A percentile compares a stretch with the other conserved stretches of the same genome.
phyloP scores from a whole-genome alignment of 306 rosid genomes.

The Mimosa bimucronata region DNA sequence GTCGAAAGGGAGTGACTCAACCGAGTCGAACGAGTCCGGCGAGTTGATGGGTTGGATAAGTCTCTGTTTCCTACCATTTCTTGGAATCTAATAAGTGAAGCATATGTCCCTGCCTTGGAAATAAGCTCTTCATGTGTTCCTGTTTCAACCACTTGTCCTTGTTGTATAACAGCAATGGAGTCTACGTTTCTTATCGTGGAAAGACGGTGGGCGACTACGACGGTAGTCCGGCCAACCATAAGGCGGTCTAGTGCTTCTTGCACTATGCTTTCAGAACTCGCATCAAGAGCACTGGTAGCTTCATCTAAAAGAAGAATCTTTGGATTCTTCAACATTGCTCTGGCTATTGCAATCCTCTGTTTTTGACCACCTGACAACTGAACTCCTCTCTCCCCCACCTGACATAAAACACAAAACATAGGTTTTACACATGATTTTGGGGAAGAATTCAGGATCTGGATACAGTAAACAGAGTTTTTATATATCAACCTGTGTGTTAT shows the following conservation, averaged over 20 bases:
- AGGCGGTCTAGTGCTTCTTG: constrained; percentile 97
- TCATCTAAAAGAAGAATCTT: constrained; percentile 94
- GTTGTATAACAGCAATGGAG: constrained; percentile 89
- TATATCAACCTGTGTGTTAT: constrained; percentile 79
- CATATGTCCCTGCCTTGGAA: constrained; percentile 79
- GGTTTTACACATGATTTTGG: background rate
- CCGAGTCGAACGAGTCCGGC: constrained; percentile 80
- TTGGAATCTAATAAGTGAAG: constrained; percentile 89
- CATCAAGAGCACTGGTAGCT: constrained; percentile 98
- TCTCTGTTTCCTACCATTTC: constrained; percentile 90
- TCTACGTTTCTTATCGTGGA: constrained; percentile 97
- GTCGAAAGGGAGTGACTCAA: constrained; percentile 92
- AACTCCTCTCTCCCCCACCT: constrained; percentile 98
- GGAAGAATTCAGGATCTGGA: background rate
- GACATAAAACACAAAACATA: constrained; percentile 15
- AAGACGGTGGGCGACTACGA: constrained; percentile 91
- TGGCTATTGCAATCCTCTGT: constrained; percentile 95
- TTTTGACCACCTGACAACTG: constrained; percentile 97
- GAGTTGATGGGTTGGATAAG: constrained; percentile 86
- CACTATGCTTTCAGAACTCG: constrained; percentile 93
- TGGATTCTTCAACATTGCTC: constrained; percentile 97
- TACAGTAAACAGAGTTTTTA: background rate
- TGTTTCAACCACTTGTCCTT: constrained; percentile 91
- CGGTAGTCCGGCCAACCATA: constrained; percentile 94
- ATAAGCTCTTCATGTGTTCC: constrained; percentile 94